Base-by-base conservation (phyloP, 371 early-diverging fungal species). In the Blakeslea trispora region DNA sequence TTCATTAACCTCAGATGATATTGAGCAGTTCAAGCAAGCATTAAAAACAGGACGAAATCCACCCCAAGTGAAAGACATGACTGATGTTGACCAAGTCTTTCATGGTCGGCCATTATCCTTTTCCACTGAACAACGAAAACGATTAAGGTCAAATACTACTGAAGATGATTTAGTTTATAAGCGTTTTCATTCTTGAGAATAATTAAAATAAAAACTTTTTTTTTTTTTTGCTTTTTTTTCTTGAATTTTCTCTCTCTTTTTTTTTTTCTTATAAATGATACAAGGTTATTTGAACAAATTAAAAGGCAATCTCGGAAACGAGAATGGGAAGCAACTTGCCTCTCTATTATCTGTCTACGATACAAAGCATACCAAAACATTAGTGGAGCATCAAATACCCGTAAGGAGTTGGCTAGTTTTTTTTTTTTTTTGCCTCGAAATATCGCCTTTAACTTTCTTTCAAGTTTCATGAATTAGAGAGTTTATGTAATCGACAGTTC, bases 381-480 rank as follows among this genome's bases (percentile, higher is more conserved):
- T 7, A 21, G 57, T 32, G 68, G 68, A 69, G 50, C 41, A 32
- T 37, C 17, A 5, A 15, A 28, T 5, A 0, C 6, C 24, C 2
- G 6, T 5, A 37, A 6, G 37, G 3, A 6, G 14, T 3, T 4
- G 24, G 14, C 13, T 51, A 14, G 15, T 24, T 19, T 15, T 11
- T 34, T 55, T 17, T 48, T 17, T 24, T 43, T 21, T 10, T 28
- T 53, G 18, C 17, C 14, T 34, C 43, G 18, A 2, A 7, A n/a
- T 21, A 17, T 3, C 10, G 4, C 10, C 10, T 18, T 4, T 5
- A 6, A 1, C 19, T 17, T 44, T 15, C 18, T 19, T 7, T 23
- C 7, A 45, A 64, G 67, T 15, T 49, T 13, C 46, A 58, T 19
- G 61, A 74, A n/a, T 53, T 83, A 3, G 72, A 71, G 15, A 53